Conservation (phyloP, 164 flowering plant species). For the Cinnamomum micranthum region DNA sequence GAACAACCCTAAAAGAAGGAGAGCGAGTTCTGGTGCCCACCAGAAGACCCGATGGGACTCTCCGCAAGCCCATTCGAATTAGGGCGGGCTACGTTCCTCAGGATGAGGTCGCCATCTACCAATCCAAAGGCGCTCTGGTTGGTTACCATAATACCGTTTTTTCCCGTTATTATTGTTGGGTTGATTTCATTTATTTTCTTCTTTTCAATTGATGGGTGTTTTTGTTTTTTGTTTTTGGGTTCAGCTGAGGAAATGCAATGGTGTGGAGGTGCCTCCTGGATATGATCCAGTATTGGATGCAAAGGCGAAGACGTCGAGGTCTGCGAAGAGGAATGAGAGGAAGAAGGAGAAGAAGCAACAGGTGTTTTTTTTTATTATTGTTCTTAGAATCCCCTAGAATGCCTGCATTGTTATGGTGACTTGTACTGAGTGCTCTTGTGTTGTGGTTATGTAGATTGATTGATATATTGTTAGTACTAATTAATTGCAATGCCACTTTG, state of each 20-base stretch:
- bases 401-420: no score
- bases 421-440: no score
- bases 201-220: not conserved
- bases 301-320: conserved; percentile 27
- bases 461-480: no score
- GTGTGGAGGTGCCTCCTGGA: conserved; percentile 30
- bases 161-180: not conserved
- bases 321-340: conserved; percentile 35
- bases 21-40: conserved; percentile 31
- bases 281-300: conserved; percentile 29
- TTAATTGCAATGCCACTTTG: no score
- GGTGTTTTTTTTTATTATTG: conserved; percentile 7
- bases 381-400: not conserved
- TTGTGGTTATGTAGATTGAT: no score
- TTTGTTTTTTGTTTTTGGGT: conserved; percentile 3
- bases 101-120: conserved; percentile 37
- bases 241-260: conserved; percentile 23
- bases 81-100: conserved; percentile 37
- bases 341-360: conserved; percentile 37
- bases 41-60: conserved; percentile 33
- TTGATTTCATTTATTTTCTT: not conserved
- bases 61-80: conserved; percentile 29
- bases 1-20: conserved; percentile 32
- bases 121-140: conserved; percentile 33
- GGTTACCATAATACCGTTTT: not conserved